A percentile compares a stretch with the other conserved stretches of the same genome.
These are phyloP conservation scores for Zychaea mexicana DNA, from an alignment of 371 early-diverging fungal species.

Conservation along the genomic window DNA sequence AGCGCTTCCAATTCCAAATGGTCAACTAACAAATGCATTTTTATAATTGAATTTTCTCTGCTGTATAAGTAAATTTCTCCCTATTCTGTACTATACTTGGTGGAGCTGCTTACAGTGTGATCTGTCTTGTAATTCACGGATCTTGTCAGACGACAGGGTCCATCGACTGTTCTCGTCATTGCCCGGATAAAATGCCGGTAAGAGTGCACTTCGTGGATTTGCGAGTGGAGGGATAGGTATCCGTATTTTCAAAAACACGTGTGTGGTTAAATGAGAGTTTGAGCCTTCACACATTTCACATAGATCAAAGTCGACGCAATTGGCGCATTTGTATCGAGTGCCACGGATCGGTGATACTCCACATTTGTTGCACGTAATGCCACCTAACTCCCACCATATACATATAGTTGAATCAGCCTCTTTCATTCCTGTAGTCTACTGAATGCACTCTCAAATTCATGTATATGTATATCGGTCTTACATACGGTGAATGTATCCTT, in stretches of 20 bases:
- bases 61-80: neutral
- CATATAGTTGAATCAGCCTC: neutral
- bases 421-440: neutral
- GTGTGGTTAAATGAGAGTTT: constrained; percentile 75
- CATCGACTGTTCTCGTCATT: constrained; percentile 28
- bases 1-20: constrained; percentile 83
- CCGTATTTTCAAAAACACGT: constrained; percentile 88
- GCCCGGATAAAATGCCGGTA: constrained; percentile 83
- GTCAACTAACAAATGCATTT: too few species aligned
- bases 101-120: constrained; percentile 84
- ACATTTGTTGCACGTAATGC: constrained; percentile 94
- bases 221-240: constrained; percentile 95
- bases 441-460: neutral
- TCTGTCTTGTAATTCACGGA: constrained; percentile 54
- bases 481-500: constrained; percentile 81
- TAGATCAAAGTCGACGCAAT: constrained; percentile 93
- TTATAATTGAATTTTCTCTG: too few species aligned
- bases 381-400: constrained; percentile 48
- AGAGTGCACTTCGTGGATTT: constrained; percentile 80
- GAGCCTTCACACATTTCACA: constrained; percentile 91
- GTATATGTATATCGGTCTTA: neutral
- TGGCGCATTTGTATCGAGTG: constrained; percentile 89
- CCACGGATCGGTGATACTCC: constrained; percentile 87
- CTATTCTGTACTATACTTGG: too few species aligned
- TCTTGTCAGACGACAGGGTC: constrained; percentile 33